Evolutionary conservation across 371 early-diverging fungal species (phyloP), one percentile per base, ranked within the genome.

Genomic region (Apophysomyces variabilis): DNA sequence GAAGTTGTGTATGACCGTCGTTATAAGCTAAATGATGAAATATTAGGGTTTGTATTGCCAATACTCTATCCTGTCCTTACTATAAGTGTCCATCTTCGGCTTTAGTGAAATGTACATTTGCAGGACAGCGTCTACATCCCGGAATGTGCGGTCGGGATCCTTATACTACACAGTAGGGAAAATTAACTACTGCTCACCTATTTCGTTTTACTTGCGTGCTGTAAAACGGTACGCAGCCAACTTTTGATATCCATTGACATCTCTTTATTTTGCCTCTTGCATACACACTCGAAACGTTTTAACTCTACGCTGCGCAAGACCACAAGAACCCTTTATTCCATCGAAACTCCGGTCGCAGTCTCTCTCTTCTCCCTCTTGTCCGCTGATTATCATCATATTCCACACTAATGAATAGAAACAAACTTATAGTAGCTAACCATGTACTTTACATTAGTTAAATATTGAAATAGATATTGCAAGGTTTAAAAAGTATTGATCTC

Each of bases 11-110:
- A 37, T 82, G 79, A 12, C 94, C 94, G 72, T 91, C 85, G 66
- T 93, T 93, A 54, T 86, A 86, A 59, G 87, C 87, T 87, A 72
- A 16, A 59, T 8, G 5, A 38, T 18, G 44, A 44, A 12, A 16
- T 37, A 37, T 47, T 62, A 32, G 62, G 50, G 13, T 12, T 47
- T 46, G 6, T 35, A 46, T 16, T 44, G n/a, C 14, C 18, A 36
- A 62, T 63, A 38, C 38, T 21, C n/a, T 50, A 26, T 26, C 54
- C 9, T 16, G 11, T 11, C 21, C 88, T 67, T 83, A 91, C 91
- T 90, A 70, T 87, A 90, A 4, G 82, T 83, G 59, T 92, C 90
- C 74, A 87, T 85, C 78, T 90, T 89, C 41, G 90, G 89, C 38
- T 85, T 85, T 39, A 92, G 74, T 12, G 88, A 87, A 61, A 82